Evolutionary conservation across 345 rosid species (phyloP).

Genomic region (Eucalyptus polyanthemos): DNA sequence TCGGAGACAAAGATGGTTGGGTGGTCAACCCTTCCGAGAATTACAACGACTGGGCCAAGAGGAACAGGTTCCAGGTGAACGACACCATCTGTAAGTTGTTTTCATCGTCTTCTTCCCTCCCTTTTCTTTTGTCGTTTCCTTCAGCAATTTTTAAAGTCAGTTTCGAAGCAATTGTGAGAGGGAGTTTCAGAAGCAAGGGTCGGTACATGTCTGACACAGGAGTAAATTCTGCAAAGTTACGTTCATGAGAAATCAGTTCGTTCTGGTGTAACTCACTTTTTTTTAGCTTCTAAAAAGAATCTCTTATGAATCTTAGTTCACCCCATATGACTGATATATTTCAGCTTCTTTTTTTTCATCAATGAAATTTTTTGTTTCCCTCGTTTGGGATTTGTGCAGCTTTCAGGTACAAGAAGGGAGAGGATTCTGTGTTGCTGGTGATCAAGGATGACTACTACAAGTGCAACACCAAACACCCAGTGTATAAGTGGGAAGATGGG

Average conservation of each 20-base stretch:
- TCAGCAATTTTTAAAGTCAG: not conserved
- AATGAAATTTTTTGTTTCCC: not conserved
- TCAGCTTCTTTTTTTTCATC: not conserved
- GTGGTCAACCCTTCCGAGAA: constrained; percentile 18
- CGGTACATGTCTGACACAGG: not conserved
- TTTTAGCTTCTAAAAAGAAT: not conserved
- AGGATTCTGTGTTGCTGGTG: constrained; percentile 2
- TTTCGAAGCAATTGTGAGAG: not conserved
- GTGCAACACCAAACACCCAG: not conserved
- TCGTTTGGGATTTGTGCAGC: not conserved
- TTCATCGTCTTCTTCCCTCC: not conserved
- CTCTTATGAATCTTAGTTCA: not conserved
- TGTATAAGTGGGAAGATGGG: not conserved
- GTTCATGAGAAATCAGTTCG: no score
- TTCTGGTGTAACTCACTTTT: no score
- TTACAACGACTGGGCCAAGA: constrained; percentile 44
- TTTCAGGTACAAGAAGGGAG: not conserved
- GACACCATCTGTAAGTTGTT: constrained; percentile 42
- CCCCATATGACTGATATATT: not conserved
- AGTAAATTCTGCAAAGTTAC: not conserved
- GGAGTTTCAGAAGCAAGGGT: not conserved
- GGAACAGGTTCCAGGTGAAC: constrained; percentile 41
- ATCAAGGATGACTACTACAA: not conserved
- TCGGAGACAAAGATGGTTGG: constrained; percentile 67
- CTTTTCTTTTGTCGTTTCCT: not conserved